phyloP scores from a whole-genome alignment of 2,329 filamentous ascomycete genomes.

The Lasiodiplodia sp. region DNA sequence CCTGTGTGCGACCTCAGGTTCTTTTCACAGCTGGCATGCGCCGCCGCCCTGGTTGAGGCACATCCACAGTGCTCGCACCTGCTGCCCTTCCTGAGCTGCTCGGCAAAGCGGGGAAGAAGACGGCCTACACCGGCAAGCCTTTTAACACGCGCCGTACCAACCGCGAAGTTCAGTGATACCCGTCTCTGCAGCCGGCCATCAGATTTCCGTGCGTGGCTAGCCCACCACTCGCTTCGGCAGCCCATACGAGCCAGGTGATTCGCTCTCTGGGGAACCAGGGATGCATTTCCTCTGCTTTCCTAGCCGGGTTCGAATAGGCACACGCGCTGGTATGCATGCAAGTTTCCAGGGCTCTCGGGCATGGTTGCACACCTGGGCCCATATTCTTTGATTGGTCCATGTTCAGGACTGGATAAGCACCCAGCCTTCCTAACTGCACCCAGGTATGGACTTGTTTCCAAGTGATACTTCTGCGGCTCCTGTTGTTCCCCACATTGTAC shows the following conservation, averaged over 20 bases:
- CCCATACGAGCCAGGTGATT: slow-evolving; percentile 7
- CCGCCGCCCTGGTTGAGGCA: slow-evolving; percentile 8
- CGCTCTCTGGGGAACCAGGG: not conserved
- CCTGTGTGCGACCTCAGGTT: not conserved
- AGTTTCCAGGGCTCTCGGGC: not conserved
- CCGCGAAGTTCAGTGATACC: not conserved
- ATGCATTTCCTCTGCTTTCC: not conserved
- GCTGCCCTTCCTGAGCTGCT: not conserved
- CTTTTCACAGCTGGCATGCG: not conserved
- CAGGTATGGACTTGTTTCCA: not conserved
- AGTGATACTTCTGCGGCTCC: slow-evolving; percentile 9
- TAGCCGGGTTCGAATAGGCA: not conserved
- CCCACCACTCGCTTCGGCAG: slow-evolving; percentile 16
- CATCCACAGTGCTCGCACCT: not conserved
- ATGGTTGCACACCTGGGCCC: not conserved
- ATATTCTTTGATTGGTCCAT: not conserved
- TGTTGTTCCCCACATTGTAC: slow-evolving; percentile 8
- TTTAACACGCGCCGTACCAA: not conserved
- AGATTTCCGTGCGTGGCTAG: slow-evolving; percentile 23
- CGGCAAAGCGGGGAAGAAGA: not conserved
- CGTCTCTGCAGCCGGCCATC: slow-evolving; percentile 21
- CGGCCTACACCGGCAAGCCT: not conserved
- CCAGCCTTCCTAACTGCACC: not conserved
- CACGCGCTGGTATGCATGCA: not conserved
- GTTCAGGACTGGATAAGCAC: not conserved